These are phyloP conservation scores for Vinca minor DNA, from an alignment of 257 asterid genomes.

Conservation along the genomic window DNA sequence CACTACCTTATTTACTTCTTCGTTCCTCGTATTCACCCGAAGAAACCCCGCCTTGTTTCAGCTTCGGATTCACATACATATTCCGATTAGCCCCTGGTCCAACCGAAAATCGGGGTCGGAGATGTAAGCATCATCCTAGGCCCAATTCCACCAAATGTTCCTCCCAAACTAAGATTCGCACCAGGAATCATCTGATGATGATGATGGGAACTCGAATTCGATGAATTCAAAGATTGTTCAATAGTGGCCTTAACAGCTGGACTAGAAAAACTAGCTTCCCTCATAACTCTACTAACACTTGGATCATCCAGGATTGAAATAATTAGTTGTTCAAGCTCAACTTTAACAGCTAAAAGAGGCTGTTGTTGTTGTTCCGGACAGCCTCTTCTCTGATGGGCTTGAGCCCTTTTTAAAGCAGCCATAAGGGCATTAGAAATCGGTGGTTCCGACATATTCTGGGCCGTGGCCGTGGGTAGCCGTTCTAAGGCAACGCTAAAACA, in stretches of 20 bases:
- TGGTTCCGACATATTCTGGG: conserved; percentile 61
- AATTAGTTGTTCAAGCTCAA: conserved; percentile 73
- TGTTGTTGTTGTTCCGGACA: conserved; percentile 95
- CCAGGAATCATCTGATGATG: conserved; percentile 9
- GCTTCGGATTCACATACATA: conserved; percentile 53
- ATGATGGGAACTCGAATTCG: conserved; percentile 26
- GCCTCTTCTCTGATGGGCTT: conserved; percentile 80
- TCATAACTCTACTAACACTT: conserved; percentile 78
- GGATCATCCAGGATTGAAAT: conserved; percentile 86
- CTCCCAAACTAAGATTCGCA: conserved; percentile 31
- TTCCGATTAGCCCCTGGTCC: conserved; percentile 28
- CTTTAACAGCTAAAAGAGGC: conserved; percentile 75
- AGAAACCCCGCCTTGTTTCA: conserved; percentile 25
- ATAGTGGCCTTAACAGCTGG: conserved; percentile 75
- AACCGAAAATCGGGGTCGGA: conserved; percentile 17
- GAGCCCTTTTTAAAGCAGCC: conserved; percentile 86
- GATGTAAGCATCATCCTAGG: conserved; percentile 29
- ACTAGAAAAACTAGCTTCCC: conserved; percentile 86
- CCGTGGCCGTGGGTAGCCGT: conserved; percentile 67
- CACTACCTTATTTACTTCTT: conserved; percentile 52
- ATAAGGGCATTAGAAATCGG: conserved; percentile 79
- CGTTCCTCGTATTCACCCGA: conserved; percentile 37
- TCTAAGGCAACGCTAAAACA: conserved; percentile 86
- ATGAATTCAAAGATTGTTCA: conserved; percentile 50
- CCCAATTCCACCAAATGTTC: conserved; percentile 37